Evolutionary conservation across 2,329 filamentous ascomycete species (phyloP).

Genomic region (Erysiphe neolycopersici): DNA sequence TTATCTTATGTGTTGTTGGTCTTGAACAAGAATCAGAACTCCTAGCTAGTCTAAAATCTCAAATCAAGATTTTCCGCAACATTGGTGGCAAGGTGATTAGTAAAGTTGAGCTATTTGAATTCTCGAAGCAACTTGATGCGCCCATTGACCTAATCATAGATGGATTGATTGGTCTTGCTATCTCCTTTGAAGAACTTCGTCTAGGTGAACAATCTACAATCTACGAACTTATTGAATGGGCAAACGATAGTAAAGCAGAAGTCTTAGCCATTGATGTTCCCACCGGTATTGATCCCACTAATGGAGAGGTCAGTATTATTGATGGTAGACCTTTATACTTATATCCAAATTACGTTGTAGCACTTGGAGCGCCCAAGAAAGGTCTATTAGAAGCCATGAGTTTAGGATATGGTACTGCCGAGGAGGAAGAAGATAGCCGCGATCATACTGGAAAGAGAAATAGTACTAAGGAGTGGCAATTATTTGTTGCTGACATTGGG

Average conservation of each 20-base stretch:
- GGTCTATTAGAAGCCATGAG: slow-evolving; percentile 52
- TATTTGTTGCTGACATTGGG: slow-evolving; percentile 71
- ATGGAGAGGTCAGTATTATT: slow-evolving; percentile 35
- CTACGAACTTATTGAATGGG: slow-evolving; percentile 80
- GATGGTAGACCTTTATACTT: slow-evolving; percentile 62
- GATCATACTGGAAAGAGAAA: slow-evolving; percentile 1
- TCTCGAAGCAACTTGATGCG: slow-evolving; percentile 28
- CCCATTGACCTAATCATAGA: slow-evolving; percentile 66
- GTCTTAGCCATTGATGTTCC: slow-evolving; percentile 78
- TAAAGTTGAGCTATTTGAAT: slow-evolving; percentile 34
- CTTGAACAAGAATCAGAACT: slow-evolving; percentile 62
- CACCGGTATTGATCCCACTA: slow-evolving; percentile 59
- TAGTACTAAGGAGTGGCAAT: slow-evolving; percentile 30
- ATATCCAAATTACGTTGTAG: slow-evolving; percentile 56
- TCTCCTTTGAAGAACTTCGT: slow-evolving; percentile 68
- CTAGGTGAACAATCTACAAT: slow-evolving; percentile 60
- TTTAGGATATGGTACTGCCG: slow-evolving; percentile 8
- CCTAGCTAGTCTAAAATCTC: slow-evolving; percentile 52
- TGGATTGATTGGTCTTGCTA: slow-evolving; percentile 61
- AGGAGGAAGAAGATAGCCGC: slow-evolving; percentile 9
- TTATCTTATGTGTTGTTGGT: slow-evolving; percentile 62
- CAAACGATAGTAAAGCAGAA: slow-evolving; percentile 61
- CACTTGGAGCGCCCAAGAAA: slow-evolving; percentile 64
- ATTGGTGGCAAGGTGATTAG: slow-evolving; percentile 48
- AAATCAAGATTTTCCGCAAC: slow-evolving; percentile 60